Evolutionary conservation across 2,329 filamentous ascomycete genomes (phyloP).

Genomic region (Lachnellula hyalina): DNA sequence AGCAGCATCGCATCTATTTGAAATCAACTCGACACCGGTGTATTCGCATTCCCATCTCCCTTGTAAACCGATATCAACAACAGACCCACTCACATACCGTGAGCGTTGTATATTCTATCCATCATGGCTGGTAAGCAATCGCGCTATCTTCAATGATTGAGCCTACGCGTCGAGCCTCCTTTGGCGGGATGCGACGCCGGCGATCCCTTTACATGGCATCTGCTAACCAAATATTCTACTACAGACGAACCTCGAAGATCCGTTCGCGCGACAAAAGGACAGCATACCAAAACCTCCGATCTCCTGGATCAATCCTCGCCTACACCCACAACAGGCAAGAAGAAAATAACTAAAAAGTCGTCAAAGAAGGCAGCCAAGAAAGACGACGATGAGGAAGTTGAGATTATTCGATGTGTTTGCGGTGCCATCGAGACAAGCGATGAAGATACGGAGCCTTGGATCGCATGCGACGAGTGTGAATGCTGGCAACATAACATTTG

Average conservation of each 20-base stretch:
- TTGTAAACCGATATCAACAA: conserved; percentile 23
- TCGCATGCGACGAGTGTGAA: conserved; percentile 86
- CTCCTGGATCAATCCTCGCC: conserved; percentile 51
- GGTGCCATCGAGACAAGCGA: conserved; percentile 82
- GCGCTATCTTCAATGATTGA: conserved; percentile 36
- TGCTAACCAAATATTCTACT: conserved; percentile 18
- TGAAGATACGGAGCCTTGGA: conserved; percentile 86
- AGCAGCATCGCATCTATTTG: conserved; percentile 19
- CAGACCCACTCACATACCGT: conserved; percentile 17
- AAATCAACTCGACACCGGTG: conserved; percentile 16
- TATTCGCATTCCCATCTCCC: conserved; percentile 13
- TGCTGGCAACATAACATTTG: conserved; percentile 98
- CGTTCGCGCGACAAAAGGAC: conserved; percentile 92
- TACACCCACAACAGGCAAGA: conserved; percentile 44
- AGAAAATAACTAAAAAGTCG: conserved; percentile 44
- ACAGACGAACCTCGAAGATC: conserved; percentile 85
- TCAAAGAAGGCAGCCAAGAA: conserved; percentile 46
- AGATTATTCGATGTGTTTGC: conserved; percentile 87
- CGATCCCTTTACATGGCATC: background rate
- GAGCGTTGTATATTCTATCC: conserved; percentile 13
- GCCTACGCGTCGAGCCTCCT: background rate
- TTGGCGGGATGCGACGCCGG: background rate
- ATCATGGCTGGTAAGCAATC: conserved; percentile 56
- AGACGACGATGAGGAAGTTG: conserved; percentile 45
- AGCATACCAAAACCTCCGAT: conserved; percentile 85